Evolutionary conservation across 192 early-diverging fungal genomes (phyloP), one percentile per base, ranked within the genome.

Genomic region (Paraglomus brasilianum): DNA sequence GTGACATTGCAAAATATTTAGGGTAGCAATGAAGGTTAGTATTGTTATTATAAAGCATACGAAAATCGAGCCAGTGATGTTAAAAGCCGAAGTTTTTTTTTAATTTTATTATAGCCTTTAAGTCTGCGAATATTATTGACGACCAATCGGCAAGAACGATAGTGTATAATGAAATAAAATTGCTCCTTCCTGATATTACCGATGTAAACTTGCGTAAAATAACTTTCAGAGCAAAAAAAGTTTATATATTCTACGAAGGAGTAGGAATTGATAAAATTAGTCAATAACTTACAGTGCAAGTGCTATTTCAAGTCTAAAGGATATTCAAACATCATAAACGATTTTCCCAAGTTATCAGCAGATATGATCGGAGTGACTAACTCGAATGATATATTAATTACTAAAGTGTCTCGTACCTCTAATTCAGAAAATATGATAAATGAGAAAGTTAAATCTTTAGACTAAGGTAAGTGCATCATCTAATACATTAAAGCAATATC

Each of bases 11-110:
- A 61, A 7, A 61, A 44, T 62, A 44, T 62, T 62, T 62, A 62
- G n/a, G 4, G 5, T 62, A 62, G 59, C 59, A 62, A 64, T 64
- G n/a, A 65, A 65, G n/a, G 62, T 65, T 24, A 65, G 46, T 65
- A 65, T 65, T 65, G 46, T 49, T 49, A 49, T 5, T 24, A 65
- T n/a, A 49, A 49, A 5, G n/a, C 52, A 17, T 55, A 55, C 24
- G 52, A 55, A 24, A 17, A 55, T 55, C 52, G 52, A 55, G 17
- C 24, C 52, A 17, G 24, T 15, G 17, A 55, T 17, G 24, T 55
- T 55, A 55, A 55, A 47, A 11, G 52, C 1, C 41, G 0, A 21
- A 61, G 45, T 7, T n/a, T n/a, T n/a, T n/a, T n/a, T n/a, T n/a
- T n/a, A n/a, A n/a, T n/a, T n/a, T n/a, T n/a, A n/a, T n/a, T n/a